Percentiles rank a stretch among this genome's conserved stretches.
Evolutionary conservation across 805 yeast genomes (phyloP).

Genomic region (Candida awuae): DNA sequence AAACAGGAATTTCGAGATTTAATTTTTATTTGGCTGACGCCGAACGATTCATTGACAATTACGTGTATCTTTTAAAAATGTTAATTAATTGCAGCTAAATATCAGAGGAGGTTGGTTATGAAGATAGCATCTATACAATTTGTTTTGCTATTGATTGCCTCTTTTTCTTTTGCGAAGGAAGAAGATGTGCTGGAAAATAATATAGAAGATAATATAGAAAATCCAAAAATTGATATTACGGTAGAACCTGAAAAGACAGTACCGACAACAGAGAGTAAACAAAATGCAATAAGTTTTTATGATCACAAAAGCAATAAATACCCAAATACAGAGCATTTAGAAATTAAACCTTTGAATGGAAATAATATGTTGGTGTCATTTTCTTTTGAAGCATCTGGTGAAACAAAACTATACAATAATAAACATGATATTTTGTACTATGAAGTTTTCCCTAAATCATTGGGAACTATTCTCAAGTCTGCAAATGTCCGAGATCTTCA

Average conservation of each 20-base stretch:
- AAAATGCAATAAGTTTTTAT: neutral
- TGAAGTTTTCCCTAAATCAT: slow-evolving; percentile 67
- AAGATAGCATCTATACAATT: too few species aligned
- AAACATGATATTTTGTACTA: slow-evolving; percentile 35
- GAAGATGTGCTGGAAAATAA: too few species aligned
- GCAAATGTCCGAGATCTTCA: slow-evolving; percentile 71
- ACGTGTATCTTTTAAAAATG: too few species aligned
- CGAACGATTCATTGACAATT: too few species aligned
- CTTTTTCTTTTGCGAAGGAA: too few species aligned
- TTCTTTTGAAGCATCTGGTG: slow-evolving; percentile 56
- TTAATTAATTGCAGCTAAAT: too few species aligned
- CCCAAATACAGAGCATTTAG: slow-evolving; percentile 55
- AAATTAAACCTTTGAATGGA: slow-evolving; percentile 63
- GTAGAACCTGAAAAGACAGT: neutral
- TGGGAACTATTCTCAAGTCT: slow-evolving; percentile 66
- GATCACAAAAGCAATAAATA: slow-evolving; percentile 15
- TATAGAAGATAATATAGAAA: neutral
- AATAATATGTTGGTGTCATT: slow-evolving; percentile 66
- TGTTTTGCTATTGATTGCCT: too few species aligned
- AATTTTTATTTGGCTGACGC: too few species aligned
- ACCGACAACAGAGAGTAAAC: neutral
- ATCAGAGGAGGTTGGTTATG: too few species aligned
- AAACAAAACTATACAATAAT: slow-evolving; percentile 23
- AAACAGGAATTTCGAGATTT: too few species aligned
- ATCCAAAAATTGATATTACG: neutral